Evolutionary conservation across 345 rosid genomes (phyloP).

Genomic region (Passiflora organensis): DNA sequence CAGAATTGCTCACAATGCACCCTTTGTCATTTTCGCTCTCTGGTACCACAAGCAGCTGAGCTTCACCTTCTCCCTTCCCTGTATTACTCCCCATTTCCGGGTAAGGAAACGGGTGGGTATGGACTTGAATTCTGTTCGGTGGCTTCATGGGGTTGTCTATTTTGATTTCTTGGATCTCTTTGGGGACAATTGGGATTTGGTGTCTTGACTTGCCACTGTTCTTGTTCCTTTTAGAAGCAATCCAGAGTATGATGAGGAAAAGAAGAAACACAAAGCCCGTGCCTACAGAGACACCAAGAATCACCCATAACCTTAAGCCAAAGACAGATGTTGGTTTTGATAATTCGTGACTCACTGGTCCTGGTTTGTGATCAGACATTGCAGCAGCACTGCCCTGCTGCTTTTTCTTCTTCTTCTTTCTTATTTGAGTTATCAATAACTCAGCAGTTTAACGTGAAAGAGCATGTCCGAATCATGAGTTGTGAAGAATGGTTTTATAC

Average conservation of each 20-base stretch:
- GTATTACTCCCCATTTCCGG: constrained; percentile 24
- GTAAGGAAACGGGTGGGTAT: constrained; percentile 22
- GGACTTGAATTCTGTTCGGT: too few relatives aligned
- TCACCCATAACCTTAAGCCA: constrained; percentile 68
- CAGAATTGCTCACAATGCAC: constrained; percentile 40
- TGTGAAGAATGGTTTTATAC: too few relatives aligned
- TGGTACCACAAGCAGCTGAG: constrained; percentile 26
- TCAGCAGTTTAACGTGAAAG: too few relatives aligned
- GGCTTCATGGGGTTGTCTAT: constrained; percentile 17
- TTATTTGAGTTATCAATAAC: too few relatives aligned
- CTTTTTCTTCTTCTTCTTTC: too few relatives aligned
- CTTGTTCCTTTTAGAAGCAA: too few relatives aligned
- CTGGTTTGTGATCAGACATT: constrained; percentile 8
- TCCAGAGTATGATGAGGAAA: constrained; percentile 18
- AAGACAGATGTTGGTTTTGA: constrained; percentile 73
- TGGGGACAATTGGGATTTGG: constrained; percentile 53
- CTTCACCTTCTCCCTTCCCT: constrained; percentile 31
- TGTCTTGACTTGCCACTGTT: constrained; percentile 13
- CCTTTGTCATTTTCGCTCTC: constrained; percentile 43
- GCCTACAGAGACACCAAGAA: constrained; percentile 71
- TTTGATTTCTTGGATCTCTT: constrained; percentile 68
- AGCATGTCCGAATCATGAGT: too few relatives aligned
- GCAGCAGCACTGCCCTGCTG: too few relatives aligned
- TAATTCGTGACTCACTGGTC: constrained; percentile 39
- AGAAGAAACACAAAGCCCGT: constrained; percentile 72